Base-by-base conservation (phyloP, 352 stramenopile species). In the Phytophthora sojae region DNA sequence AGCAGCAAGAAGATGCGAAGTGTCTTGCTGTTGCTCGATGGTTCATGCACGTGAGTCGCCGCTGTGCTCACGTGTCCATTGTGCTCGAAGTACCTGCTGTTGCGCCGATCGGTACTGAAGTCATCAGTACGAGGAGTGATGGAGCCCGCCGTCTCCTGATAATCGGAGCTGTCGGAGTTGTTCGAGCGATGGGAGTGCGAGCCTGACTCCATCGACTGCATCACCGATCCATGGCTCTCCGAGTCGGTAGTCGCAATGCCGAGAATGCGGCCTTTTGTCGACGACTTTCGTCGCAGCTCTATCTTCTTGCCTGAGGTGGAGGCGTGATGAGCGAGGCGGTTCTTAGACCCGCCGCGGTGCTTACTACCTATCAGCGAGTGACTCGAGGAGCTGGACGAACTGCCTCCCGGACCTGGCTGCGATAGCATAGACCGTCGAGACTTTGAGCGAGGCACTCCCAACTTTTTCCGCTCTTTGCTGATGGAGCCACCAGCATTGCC, bases 1-100 rank as follows among this genome's bases (percentile, higher is more conserved):
- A 80, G 71, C 5, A 81, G 54, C 44, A 82, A 59, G 58, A 80
- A 82, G 11, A 80, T 53, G 0, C 32, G 37, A n/a, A 82, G 35
- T 29, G 3, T 72, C 42, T 61, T 69, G n/a, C 25, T 49, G 9
- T 50, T 69, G 1, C 1, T 57, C 39, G 21, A 47, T 2, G 64
- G 30, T 21, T 67, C 26, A 39, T 67, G 30, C 17, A 68, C 21
- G 47, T 65, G 42, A 6, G 47, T 15, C 15, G 37, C 47, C 5
- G 45, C 61, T 19, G 32, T 32, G 32, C 65, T 69, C 21, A 66
- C 19, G 14, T 53, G n/a, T 15, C 19, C 47, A 53, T 14, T 53
- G 47, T 53, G 47, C 7, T 53, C 47, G 8, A 53, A 29, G 47
- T 29, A 8, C 47, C n/a, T 53, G 47, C 21, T 53, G 47, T 26